Percentiles rank a stretch among this genome's conserved stretches.
phyloP scores from a whole-genome alignment of 2,329 filamentous ascomycete species.

The Juglanconis sp. region DNA sequence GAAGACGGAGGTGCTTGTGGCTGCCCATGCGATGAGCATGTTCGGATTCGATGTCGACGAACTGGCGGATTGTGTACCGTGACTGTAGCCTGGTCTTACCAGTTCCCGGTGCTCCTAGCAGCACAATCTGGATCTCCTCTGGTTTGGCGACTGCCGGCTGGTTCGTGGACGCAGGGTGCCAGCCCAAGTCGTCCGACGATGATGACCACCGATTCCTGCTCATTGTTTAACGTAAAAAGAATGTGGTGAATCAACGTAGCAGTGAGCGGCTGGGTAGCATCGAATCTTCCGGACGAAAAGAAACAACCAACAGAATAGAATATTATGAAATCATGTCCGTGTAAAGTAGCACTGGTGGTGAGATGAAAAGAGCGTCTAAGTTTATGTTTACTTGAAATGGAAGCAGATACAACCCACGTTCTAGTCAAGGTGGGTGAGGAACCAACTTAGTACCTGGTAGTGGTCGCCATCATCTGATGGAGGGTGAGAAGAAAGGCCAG shows the following conservation, averaged over 20 bases:
- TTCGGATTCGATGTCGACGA: background rate
- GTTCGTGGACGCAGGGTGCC: background rate
- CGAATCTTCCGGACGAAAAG: background rate
- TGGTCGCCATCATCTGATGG: background rate
- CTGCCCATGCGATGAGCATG: slow-evolving; percentile 2
- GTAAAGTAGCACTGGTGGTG: background rate
- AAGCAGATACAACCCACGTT: background rate
- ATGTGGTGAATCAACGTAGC: background rate
- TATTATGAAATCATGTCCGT: background rate
- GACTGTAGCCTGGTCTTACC: slow-evolving; percentile 11
- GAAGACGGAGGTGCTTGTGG: slow-evolving; percentile 3
- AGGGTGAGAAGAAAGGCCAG: background rate
- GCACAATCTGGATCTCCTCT: slow-evolving; percentile 12
- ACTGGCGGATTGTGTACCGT: slow-evolving; percentile 13
- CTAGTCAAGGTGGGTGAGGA: background rate
- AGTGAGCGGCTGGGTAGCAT: background rate
- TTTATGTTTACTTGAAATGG: background rate
- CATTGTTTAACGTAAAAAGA: background rate
- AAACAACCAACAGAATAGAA: background rate
- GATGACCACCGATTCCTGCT: background rate
- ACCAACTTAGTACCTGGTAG: background rate
- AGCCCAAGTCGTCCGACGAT: background rate
- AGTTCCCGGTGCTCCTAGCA: slow-evolving; percentile 8
- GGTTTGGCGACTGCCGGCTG: background rate
- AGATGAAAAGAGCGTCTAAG: background rate